Conservation (phyloP, 192 early-diverging fungal genomes). For the Podila epigama region DNA sequence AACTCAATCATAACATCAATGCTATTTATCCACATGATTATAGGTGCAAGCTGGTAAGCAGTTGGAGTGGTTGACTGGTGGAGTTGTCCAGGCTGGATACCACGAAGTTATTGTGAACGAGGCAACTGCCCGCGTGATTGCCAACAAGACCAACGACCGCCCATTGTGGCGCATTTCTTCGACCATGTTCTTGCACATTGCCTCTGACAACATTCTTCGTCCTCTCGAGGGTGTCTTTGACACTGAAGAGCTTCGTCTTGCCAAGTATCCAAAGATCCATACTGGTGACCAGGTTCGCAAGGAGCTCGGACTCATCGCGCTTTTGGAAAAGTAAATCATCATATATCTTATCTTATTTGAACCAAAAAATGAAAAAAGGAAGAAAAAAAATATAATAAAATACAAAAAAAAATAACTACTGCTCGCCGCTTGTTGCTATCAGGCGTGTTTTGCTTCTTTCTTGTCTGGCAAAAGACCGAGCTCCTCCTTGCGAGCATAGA, state of each 20-base stretch:
- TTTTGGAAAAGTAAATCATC: conserved; percentile 50
- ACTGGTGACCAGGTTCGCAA: conserved; percentile 69
- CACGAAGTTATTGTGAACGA: conserved; percentile 75
- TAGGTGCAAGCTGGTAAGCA: conserved; percentile 67
- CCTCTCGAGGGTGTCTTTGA: conserved; percentile 58
- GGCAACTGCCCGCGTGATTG: conserved; percentile 58
- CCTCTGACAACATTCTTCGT: conserved; percentile 65
- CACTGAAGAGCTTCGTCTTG: conserved; percentile 53
- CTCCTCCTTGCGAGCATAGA: conserved; percentile 28
- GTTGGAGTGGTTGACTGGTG: conserved; percentile 74
- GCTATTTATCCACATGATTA: too few relatives aligned
- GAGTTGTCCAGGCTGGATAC: conserved; percentile 68
- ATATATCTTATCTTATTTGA: too few relatives aligned
- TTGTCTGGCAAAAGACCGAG: conserved; percentile 15
- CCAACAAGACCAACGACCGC: conserved; percentile 58
- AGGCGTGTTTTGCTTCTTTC: too few relatives aligned
- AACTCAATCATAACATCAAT: too few relatives aligned
- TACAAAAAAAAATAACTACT: too few relatives aligned
- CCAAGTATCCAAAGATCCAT: conserved; percentile 67
- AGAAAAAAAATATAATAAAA: too few relatives aligned
- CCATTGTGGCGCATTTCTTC: conserved; percentile 78
- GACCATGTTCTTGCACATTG: conserved; percentile 76
- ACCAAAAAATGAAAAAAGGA: too few relatives aligned
- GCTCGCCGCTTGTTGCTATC: too few relatives aligned
- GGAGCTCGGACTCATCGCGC: conserved; percentile 70